These are phyloP conservation scores for Hymenoscyphus infarciens DNA, from an alignment of 2,329 filamentous ascomycete genomes.

Conservation along the genomic window DNA sequence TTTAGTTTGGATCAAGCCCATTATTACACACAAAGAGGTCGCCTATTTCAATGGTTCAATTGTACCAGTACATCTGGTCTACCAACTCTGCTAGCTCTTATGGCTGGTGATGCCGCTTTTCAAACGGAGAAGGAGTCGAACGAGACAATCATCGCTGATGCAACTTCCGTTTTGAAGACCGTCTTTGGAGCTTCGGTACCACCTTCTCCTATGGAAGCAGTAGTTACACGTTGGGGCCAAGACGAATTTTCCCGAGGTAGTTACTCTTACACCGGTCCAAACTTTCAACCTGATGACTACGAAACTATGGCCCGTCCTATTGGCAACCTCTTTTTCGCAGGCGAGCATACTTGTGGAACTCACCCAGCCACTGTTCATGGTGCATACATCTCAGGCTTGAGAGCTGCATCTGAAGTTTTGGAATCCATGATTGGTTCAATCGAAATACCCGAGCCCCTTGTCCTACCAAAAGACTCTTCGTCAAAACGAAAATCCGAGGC, in stretches of 20 bases:
- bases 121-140: constrained; percentile 78
- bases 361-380: constrained; percentile 97
- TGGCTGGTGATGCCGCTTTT: constrained; percentile 92
- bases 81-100: constrained; percentile 83
- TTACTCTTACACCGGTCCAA: constrained; percentile 88
- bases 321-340: constrained; percentile 89
- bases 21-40: constrained; percentile 75
- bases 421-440: constrained; percentile 80
- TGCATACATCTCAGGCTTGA: constrained; percentile 88
- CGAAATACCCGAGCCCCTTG: constrained; percentile 68
- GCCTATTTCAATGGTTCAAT: constrained; percentile 98
- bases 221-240: constrained; percentile 88
- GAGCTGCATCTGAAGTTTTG: constrained; percentile 82
- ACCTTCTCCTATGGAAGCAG: constrained; percentile 68
- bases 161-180: constrained; percentile 70
- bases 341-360: constrained; percentile 92
- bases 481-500: constrained; percentile 53
- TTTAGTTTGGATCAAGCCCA: constrained; percentile 75
- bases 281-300: constrained; percentile 83
- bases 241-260: constrained; percentile 91
- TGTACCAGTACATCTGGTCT: constrained; percentile 85
- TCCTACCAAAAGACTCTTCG: constrained; percentile 57
- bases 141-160: constrained; percentile 73
- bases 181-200: constrained; percentile 73
- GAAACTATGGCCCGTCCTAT: constrained; percentile 82